Percentiles rank a stretch among this genome's conserved stretches.
phyloP scores from a whole-genome alignment of 2,329 filamentous ascomycete species.

The Tricladium varicosporioides region DNA sequence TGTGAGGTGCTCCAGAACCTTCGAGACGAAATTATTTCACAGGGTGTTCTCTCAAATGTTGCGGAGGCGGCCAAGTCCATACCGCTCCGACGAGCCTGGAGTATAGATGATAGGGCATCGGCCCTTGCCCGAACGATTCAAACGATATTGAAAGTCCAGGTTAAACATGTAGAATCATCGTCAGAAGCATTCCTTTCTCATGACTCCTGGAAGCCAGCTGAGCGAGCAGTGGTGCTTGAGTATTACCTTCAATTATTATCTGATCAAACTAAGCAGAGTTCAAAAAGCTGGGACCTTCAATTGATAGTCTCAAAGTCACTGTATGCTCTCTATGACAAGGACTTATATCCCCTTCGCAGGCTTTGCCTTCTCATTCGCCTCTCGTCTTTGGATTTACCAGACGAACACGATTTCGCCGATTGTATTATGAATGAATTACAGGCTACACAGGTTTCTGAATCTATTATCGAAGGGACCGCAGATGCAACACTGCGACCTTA shows the following conservation, averaged over 20 bases:
- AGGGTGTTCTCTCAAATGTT: conserved; percentile 55
- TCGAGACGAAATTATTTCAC: conserved; percentile 58
- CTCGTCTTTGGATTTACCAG: conserved; percentile 20
- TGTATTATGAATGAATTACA: conserved; percentile 15
- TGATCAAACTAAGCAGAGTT: conserved; percentile 18
- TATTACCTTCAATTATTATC: conserved; percentile 52
- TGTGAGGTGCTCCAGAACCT: conserved; percentile 57
- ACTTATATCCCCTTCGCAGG: conserved; percentile 31
- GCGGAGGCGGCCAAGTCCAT: conserved; percentile 46
- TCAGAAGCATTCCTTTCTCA: conserved; percentile 39
- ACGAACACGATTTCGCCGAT: conserved; percentile 11
- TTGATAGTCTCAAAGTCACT: conserved; percentile 24
- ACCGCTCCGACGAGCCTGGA: conserved; percentile 54
- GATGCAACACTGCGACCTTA: conserved; percentile 28
- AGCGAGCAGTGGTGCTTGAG: conserved; percentile 58
- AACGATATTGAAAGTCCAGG: conserved; percentile 58
- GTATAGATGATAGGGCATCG: conserved; percentile 46
- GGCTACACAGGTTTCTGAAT: conserved; percentile 3
- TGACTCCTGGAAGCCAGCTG: conserved; percentile 42
- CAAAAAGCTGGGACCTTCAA: conserved; percentile 16
- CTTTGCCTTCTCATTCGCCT: conserved; percentile 28
- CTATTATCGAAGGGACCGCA: conserved; percentile 17
- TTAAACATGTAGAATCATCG: conserved; percentile 56
- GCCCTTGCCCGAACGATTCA: conserved; percentile 58
- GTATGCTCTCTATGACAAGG: conserved; percentile 27